Evolutionary conservation across 2,329 filamentous ascomycete genomes (phyloP).

Genomic region (Epichloe hybrida): DNA sequence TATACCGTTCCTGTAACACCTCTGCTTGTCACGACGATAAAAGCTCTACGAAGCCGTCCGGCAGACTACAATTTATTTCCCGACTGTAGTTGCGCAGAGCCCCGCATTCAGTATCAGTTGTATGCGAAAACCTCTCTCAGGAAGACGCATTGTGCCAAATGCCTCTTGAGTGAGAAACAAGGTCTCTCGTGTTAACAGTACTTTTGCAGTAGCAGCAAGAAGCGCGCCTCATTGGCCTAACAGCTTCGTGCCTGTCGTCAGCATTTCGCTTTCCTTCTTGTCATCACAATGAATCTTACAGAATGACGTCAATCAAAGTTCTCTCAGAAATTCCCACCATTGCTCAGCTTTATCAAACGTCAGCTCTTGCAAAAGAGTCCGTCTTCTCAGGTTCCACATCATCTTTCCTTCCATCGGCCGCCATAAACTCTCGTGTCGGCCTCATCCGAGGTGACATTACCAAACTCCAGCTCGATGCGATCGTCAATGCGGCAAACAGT

Average conservation of each 20-base stretch:
- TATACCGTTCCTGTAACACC: neutral
- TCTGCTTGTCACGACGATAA: neutral
- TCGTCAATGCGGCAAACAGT: slow-evolving; percentile 85
- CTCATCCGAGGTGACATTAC: slow-evolving; percentile 73
- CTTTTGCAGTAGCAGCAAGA: no score
- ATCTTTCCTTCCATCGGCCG: slow-evolving; percentile 26
- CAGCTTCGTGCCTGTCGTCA: neutral
- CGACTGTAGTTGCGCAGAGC: neutral
- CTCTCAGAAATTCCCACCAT: slow-evolving; percentile 48
- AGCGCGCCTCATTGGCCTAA: no score
- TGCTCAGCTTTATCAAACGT: slow-evolving; percentile 45
- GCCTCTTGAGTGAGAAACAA: neutral
- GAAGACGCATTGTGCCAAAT: no score
- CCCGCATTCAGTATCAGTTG: neutral
- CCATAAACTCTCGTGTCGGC: slow-evolving; percentile 57
- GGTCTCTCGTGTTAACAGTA: neutral
- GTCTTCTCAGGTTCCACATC: slow-evolving; percentile 5
- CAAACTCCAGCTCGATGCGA: slow-evolving; percentile 59
- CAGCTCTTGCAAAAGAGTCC: slow-evolving; percentile 20
- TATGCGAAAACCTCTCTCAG: neutral
- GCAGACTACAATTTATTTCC: neutral
- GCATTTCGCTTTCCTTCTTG: neutral
- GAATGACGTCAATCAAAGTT: slow-evolving; percentile 14
- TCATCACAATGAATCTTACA: neutral
- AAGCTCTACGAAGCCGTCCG: neutral